Evolutionary conservation across 169 alveolate genomes (phyloP).

Genomic region (Babesia caballi): DNA sequence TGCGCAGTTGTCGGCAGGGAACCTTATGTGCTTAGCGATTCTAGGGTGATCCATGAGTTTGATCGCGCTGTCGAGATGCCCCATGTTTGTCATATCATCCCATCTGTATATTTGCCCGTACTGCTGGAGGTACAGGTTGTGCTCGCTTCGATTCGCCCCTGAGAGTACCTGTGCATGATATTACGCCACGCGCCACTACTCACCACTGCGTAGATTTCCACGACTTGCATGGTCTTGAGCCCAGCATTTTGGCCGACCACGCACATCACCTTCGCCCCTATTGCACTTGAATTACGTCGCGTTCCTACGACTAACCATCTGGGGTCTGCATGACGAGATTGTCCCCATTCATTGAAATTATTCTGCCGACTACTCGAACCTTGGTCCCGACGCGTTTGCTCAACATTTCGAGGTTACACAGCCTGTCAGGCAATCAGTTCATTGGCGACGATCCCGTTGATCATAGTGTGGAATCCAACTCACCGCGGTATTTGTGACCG

Average conservation of each 20-base stretch:
- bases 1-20: background rate
- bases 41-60: background rate
- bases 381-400: background rate
- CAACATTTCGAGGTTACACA: slow-evolving; percentile 29
- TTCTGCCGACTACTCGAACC: background rate
- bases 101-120: slow-evolving; percentile 14
- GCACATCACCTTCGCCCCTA: slow-evolving; percentile 16
- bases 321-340: slow-evolving; percentile 4
- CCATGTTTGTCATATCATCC: slow-evolving; percentile 6
- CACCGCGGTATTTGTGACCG: slow-evolving; percentile 2
- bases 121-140: slow-evolving; percentile 11
- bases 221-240: background rate
- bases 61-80: background rate
- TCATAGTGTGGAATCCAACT: background rate
- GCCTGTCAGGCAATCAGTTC: background rate
- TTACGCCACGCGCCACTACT: background rate
- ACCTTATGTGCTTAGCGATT: slow-evolving; percentile 1
- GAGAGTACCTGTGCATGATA: background rate
- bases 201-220: slow-evolving; percentile 17
- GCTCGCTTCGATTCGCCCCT: background rate
- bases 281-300: background rate
- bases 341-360: background rate
- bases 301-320: background rate
- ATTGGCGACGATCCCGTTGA: background rate
- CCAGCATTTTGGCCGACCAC: background rate